A percentile compares a stretch with the other conserved stretches of the same genome.
phyloP scores from a whole-genome alignment of 1,284 basidiomycete genomes.

The Naganishia cerealis region DNA sequence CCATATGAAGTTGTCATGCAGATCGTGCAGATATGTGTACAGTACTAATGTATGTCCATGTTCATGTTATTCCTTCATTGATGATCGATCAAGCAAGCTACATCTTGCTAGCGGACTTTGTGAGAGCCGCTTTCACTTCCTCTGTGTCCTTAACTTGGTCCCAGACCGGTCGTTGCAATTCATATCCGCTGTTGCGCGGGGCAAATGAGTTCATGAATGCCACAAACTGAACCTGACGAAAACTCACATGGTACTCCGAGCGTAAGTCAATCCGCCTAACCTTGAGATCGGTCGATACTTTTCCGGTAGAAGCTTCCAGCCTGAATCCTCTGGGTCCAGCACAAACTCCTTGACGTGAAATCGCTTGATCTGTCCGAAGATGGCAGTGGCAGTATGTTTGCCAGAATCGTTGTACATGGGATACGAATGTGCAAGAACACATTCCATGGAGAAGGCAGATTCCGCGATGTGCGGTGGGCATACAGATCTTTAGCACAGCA shows the following conservation, averaged over 20 bases:
- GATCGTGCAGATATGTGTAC: neutral
- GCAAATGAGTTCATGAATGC: constrained; percentile 21
- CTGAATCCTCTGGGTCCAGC: constrained; percentile 59
- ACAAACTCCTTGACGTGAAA: constrained; percentile 63
- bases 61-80: neutral
- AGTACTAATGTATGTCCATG: neutral
- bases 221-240: neutral
- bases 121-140: constrained; percentile 12
- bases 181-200: constrained; percentile 59
- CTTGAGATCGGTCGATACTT: constrained; percentile 66
- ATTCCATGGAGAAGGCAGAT: constrained; percentile 71
- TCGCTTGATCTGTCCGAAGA: constrained; percentile 66
- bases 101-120: constrained; percentile 16
- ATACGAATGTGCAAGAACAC: constrained; percentile 64
- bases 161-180: constrained; percentile 64
- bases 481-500: constrained; percentile 2
- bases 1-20: neutral
- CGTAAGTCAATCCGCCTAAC: constrained; percentile 66
- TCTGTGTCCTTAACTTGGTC: constrained; percentile 55
- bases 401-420: constrained; percentile 58
- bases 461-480: constrained; percentile 63
- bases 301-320: constrained; percentile 44
- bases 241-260: constrained; percentile 36
- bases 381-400: constrained; percentile 60
- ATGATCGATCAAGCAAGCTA: neutral